Evolutionary conservation across 352 stramenopile genomes (phyloP).

Genomic region (Globisporangium canariense): DNA sequence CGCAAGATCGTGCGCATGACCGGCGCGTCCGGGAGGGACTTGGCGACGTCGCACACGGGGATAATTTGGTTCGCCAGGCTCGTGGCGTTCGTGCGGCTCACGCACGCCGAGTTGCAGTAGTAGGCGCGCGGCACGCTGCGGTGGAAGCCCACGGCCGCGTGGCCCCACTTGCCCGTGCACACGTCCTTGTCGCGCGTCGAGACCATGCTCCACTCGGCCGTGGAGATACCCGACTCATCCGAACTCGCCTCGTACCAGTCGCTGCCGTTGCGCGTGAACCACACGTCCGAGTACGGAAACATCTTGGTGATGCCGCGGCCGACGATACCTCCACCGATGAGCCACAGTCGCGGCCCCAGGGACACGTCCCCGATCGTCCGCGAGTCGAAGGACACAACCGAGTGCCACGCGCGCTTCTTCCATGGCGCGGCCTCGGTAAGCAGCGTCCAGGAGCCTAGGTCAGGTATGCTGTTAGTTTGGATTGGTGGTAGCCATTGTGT

Average conservation of each 20-base stretch:
- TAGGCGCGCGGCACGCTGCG: slow-evolving; percentile 46
- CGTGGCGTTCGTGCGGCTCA: slow-evolving; percentile 39
- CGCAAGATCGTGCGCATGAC: slow-evolving; percentile 35
- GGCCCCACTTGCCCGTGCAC: slow-evolving; percentile 75
- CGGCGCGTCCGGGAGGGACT: slow-evolving; percentile 31
- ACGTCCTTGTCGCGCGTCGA: slow-evolving; percentile 37
- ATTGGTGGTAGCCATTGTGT: not conserved
- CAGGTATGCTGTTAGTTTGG: not conserved
- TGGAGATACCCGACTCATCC: slow-evolving; percentile 63
- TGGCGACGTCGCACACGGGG: slow-evolving; percentile 43
- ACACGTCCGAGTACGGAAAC: slow-evolving; percentile 67
- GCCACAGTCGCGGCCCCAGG: slow-evolving; percentile 62
- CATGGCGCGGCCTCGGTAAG: slow-evolving; percentile 44
- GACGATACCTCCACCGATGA: slow-evolving; percentile 72
- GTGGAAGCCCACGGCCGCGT: slow-evolving; percentile 51
- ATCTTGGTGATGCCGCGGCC: slow-evolving; percentile 71
- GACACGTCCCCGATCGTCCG: slow-evolving; percentile 55
- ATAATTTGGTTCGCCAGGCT: slow-evolving; percentile 60
- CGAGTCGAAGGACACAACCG: slow-evolving; percentile 73
- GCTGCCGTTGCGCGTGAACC: slow-evolving; percentile 63
- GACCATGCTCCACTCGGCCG: slow-evolving; percentile 74
- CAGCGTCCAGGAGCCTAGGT: slow-evolving; percentile 32
- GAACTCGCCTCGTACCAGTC: slow-evolving; percentile 59
- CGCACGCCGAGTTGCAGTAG: slow-evolving; percentile 54
- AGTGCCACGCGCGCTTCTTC: slow-evolving; percentile 67